Conservation (phyloP, 1,284 basidiomycete species). For the Schizophyllum commune region DNA sequence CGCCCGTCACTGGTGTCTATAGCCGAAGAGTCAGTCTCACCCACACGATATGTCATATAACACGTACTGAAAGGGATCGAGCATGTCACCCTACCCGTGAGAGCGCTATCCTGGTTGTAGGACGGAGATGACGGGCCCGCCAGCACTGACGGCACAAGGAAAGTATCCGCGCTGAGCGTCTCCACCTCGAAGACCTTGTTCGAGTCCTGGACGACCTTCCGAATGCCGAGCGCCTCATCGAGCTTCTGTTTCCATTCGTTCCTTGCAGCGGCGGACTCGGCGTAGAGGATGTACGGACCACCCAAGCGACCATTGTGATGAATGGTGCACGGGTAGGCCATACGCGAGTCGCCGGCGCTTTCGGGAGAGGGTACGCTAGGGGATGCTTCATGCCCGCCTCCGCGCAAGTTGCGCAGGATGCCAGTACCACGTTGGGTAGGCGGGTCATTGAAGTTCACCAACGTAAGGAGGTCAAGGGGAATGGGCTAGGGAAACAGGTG, state of each 20-base stretch:
- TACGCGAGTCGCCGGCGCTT: constrained; percentile 51
- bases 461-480: constrained; percentile 77
- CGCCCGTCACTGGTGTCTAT: constrained; percentile 77
- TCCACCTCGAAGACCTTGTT: constrained; percentile 91
- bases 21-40: constrained; percentile 3
- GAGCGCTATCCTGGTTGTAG: constrained; percentile 65
- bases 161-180: constrained; percentile 80
- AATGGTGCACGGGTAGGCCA: constrained; percentile 79
- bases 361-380: constrained; percentile 31
- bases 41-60: neutral
- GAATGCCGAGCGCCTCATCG: constrained; percentile 80
- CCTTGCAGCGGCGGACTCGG: constrained; percentile 68
- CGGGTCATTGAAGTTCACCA: constrained; percentile 75
- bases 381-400: constrained; percentile 25
- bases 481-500: constrained; percentile 55
- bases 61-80: constrained; percentile 85
- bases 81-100: constrained; percentile 88
- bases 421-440: constrained; percentile 60
- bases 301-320: constrained; percentile 81
- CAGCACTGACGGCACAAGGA: constrained; percentile 60
- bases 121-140: constrained; percentile 38
- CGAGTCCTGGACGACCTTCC: constrained; percentile 83
- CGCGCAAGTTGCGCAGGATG: constrained; percentile 47
- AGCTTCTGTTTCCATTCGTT: constrained; percentile 87
- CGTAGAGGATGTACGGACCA: constrained; percentile 79